Evolutionary conservation across 2,329 filamentous ascomycete genomes (phyloP).

Genomic region (Mollisia scopiformis): DNA sequence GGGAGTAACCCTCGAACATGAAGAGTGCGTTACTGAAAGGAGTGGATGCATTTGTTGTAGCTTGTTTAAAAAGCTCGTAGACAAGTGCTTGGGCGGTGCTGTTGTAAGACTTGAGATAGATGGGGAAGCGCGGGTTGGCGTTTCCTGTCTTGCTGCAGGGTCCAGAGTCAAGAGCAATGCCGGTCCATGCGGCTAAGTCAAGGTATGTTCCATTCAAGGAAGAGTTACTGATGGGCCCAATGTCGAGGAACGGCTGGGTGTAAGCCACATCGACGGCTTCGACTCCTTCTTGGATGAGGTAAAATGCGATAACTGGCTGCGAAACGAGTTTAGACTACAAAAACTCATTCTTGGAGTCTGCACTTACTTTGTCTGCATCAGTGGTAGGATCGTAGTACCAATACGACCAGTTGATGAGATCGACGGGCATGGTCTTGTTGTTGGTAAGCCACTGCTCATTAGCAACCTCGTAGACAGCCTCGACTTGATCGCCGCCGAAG

Average conservation of each 20-base stretch:
- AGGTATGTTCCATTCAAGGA: slow-evolving; percentile 45
- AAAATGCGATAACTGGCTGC: slow-evolving; percentile 45
- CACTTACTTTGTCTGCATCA: slow-evolving; percentile 44
- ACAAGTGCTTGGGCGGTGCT: slow-evolving; percentile 17
- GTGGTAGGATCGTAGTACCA: slow-evolving; percentile 44
- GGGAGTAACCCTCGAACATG: slow-evolving; percentile 59
- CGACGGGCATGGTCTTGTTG: slow-evolving; percentile 43
- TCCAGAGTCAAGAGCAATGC: slow-evolving; percentile 45
- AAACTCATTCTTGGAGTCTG: not conserved
- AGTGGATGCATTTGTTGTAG: slow-evolving; percentile 29
- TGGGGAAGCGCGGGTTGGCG: slow-evolving; percentile 27
- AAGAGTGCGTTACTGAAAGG: slow-evolving; percentile 47
- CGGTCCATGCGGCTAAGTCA: slow-evolving; percentile 48
- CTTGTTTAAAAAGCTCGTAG: slow-evolving; percentile 38
- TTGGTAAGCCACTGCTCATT: slow-evolving; percentile 49
- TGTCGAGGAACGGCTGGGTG: slow-evolving; percentile 45
- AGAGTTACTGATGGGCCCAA: slow-evolving; percentile 42
- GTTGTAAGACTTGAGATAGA: slow-evolving; percentile 28
- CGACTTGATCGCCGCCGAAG: slow-evolving; percentile 52
- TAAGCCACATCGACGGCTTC: slow-evolving; percentile 43
- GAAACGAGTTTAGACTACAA: not conserved
- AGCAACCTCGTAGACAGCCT: slow-evolving; percentile 48
- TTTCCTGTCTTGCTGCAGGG: slow-evolving; percentile 31
- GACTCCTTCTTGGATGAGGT: slow-evolving; percentile 48
- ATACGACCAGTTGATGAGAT: slow-evolving; percentile 54